A percentile compares a stretch with the other conserved stretches of the same genome.
These are phyloP conservation scores for Fusarium sp. DNA, from an alignment of 2,329 filamentous ascomycete genomes.

Conservation along the genomic window DNA sequence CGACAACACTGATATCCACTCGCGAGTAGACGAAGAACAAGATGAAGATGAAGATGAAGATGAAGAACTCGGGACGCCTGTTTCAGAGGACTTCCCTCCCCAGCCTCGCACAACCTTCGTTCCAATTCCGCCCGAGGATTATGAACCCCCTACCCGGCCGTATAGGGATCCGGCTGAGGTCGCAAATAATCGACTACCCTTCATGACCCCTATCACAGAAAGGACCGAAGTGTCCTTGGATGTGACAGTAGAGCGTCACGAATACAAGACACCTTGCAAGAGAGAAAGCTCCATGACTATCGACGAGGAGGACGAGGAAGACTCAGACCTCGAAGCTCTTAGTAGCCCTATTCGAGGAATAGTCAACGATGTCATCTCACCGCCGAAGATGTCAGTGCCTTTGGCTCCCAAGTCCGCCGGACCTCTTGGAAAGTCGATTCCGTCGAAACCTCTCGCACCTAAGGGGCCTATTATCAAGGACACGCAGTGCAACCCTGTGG, in stretches of 20 bases:
- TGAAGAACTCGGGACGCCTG: constrained; percentile 58
- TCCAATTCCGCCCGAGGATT: constrained; percentile 86
- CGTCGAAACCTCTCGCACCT: constrained; percentile 57
- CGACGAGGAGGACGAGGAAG: constrained; percentile 52
- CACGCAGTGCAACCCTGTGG: constrained; percentile 87
- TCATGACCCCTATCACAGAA: constrained; percentile 99
- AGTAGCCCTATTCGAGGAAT: constrained; percentile 82
- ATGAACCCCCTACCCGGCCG: constrained; percentile 80
- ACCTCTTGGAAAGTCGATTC: constrained; percentile 49
- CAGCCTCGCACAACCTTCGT: constrained; percentile 76
- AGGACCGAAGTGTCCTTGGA: constrained; percentile 90
- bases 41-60: constrained; percentile 49
- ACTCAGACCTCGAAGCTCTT: constrained; percentile 55
- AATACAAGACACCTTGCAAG: constrained; percentile 84
- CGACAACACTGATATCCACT: constrained; percentile 11
- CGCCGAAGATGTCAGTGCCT: constrained; percentile 64
- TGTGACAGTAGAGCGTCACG: constrained; percentile 69
- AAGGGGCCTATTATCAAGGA: constrained; percentile 85
- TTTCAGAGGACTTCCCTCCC: constrained; percentile 56
- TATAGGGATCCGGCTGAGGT: constrained; percentile 83
- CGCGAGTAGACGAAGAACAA: constrained; percentile 36
- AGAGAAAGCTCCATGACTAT: constrained; percentile 50
- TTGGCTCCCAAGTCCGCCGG: constrained; percentile 57
- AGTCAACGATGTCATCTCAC: constrained; percentile 63
- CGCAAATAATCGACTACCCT: constrained; percentile 92